Evolutionary conservation across 129 eudicot species (phyloP), one percentile per base, ranked within the genome.

Genomic region (Saposhnikovia divaricata): DNA sequence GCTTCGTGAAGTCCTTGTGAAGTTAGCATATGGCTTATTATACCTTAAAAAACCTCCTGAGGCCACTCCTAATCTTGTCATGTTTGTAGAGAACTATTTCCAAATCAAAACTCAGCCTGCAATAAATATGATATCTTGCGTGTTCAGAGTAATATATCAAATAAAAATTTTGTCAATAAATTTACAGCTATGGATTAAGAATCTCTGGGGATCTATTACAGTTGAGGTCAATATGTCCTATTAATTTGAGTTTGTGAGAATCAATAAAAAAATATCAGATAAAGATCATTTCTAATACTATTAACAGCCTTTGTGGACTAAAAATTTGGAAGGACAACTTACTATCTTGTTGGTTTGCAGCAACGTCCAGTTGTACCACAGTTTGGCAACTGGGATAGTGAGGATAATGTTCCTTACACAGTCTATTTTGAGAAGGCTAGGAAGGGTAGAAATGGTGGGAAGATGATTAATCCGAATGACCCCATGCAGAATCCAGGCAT

Each of bases 391-490:
- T 94, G 98, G 97, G 96, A 87, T 38, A 80, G 79, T 55, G 90
- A 91, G 57, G 91, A 86, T 37, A 81, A 89, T 53, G 91, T 89
- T 39, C 93, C 96, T 39, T 94, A 89, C 83, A 92, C 98, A 0
- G 91, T 89, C 40, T 91, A 84, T 86, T 94, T 94, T 45, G 93
- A 94, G 27, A 87, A 90, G 76, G 98, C 97, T n/a, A 83, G 97
- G 40, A 87, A 90, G 82, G 86, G 82, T 61, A 87, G 75, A 80
- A 68, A 76, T 25, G 92, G 91, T 39, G 98, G 96, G 75, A 86
- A 89, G 78, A 87, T 90, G 88, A 90, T 94, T 78, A 92, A 94
- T 68, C 98, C 98, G 42, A 94, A 94, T 66, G 97, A 94, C 73
- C 97, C 97, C 70, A 80, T 82, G 83, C 92, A 90, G 77, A 90